Evolutionary conservation across 179 eudicot genomes (phyloP), one percentile per base, ranked within the genome.

Genomic region (Carnegiea gigantea): DNA sequence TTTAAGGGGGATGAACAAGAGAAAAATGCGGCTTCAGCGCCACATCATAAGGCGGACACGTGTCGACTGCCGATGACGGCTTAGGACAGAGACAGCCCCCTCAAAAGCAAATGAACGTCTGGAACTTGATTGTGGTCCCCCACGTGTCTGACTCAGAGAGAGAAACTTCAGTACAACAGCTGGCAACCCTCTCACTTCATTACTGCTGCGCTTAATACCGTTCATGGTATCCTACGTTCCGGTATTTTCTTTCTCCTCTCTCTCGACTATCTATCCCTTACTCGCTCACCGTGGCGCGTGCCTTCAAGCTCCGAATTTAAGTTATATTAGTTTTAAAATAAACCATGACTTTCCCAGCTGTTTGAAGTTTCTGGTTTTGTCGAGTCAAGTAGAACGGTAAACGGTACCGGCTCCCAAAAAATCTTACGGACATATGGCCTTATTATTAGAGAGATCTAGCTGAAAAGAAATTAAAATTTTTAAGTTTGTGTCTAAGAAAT

Each of bases 151-250:
- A 33, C 46, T 70, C 40, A 36, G 44, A 68, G 24, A 3, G 65
- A 18, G 73, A 26, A 33, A 67, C 62, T 18, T 57, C 20, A 9
- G 6, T 30, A 3, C 73, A 70, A 33, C 73, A 70, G 73, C 73
- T 70, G 73, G 73, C 33, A 36, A 51, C 7, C 14, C 57, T 51
- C 57, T 51, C 14, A 1, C 14, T 51, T 51, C 0, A 3, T 67
- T 67, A 67, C 73, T 70, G 21, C 73, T 70, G 46, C 73, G 73
- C 46, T 70, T 7, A 70, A 70, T 70, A 70, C 73, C 73, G 17
- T 70, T 15, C 1, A 5, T 36, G 43, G 73, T 70, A 70, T 67
- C 28, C 17, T 67, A 10, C 72, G 72, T 67, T 12, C 38, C 20
- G 44, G 10, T 70, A 30, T 70, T 36, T 44, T 36, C 73, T 36